Percentiles rank a stretch among this genome's conserved stretches.
Conservation (phyloP, 257 asterid genomes). For the Solanum chilense region DNA sequence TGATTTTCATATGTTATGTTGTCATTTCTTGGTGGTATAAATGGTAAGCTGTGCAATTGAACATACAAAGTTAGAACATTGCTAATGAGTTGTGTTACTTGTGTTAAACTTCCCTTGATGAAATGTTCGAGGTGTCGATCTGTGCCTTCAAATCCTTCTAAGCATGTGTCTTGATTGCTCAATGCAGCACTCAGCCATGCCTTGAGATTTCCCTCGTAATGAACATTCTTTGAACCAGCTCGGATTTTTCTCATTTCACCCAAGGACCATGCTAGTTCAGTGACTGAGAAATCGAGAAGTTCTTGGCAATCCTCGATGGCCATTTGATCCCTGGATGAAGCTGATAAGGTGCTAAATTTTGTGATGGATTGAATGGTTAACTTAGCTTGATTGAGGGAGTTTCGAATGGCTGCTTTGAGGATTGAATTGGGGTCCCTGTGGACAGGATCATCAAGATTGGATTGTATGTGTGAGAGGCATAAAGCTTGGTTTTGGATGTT, state of each 20-base stretch:
- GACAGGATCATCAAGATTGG: conserved; percentile 11
- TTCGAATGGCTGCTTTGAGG: conserved; percentile 49
- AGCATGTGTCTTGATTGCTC: conserved; percentile 94
- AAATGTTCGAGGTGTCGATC: conserved; percentile 58
- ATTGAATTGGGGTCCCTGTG: conserved; percentile 21
- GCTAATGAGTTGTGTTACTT: conserved; percentile 78
- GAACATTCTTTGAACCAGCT: conserved; percentile 27
- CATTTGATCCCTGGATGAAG: conserved; percentile 54
- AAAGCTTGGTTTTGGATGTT: conserved; percentile 30
- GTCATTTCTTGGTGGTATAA: conserved; percentile 25
- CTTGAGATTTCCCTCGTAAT: conserved; percentile 58
- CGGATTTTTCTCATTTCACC: conserved; percentile 59
- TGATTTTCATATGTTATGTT: neutral
- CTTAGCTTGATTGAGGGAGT: conserved; percentile 53
- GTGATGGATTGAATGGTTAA: conserved; percentile 40
- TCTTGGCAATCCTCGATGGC: conserved; percentile 92
- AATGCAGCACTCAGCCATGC: conserved; percentile 97
- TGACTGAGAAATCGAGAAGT: conserved; percentile 76
- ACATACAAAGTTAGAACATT: conserved; percentile 62
- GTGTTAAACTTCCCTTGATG: conserved; percentile 56
- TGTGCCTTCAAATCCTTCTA: conserved; percentile 93
- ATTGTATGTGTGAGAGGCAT: conserved; percentile 44
- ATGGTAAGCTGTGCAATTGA: conserved; percentile 53
- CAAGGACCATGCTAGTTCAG: conserved; percentile 83
- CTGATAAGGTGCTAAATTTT: conserved; percentile 57